Evolutionary conservation across 83 land plant species (phyloP), one percentile per base, ranked within the genome.

Genomic region (Isoetes engelmannii): DNA sequence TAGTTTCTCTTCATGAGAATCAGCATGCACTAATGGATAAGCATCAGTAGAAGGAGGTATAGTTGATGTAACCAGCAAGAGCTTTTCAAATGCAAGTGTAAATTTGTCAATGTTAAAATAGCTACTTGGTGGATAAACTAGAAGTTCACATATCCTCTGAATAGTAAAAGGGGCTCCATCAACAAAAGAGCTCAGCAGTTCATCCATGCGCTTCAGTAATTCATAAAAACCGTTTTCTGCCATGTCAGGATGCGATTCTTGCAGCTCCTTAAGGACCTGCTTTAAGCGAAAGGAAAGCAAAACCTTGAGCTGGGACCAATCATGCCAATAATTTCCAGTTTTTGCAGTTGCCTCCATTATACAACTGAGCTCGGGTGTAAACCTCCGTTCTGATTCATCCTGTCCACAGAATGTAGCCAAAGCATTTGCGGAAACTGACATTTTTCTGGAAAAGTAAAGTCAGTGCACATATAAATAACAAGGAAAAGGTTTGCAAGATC

Each of bases 291-390:
- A 64, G 7, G 18, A 41, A 41, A 64, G 47, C 49, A 64, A 41
- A n/a, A 18, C n/a, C 47, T 44, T 64, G 9, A 64, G 47, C 49
- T 37, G 47, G 10, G 7, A 41, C 67, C 67, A 64, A 9, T 64
- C 67, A 41, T 64, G 67, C 67, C 67, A 64, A 17, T 64, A 64
- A 3, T 64, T 64, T 13, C 67, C 67, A 44, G 42, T 64, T 47
- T 64, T 28, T 9, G 67, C 67, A 41, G n/a, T 64, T 15, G 45
- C 41, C 67, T 21, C 47, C 67, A 64, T 7, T 9, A 64, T 64
- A 18, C 67, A 0, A 9, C 67, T 44, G 12, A 64, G 47, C 67
- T 64, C 67, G 2, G 67, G 47, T 7, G 67, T 64, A 47, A 64
- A 64, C 7, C 17, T 41, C 47, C 12, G 41, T 7, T 21, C 9